Evolutionary conservation across 495 filamentous ascomycete species (phyloP).

Genomic region (Talaromyces ruber): DNA sequence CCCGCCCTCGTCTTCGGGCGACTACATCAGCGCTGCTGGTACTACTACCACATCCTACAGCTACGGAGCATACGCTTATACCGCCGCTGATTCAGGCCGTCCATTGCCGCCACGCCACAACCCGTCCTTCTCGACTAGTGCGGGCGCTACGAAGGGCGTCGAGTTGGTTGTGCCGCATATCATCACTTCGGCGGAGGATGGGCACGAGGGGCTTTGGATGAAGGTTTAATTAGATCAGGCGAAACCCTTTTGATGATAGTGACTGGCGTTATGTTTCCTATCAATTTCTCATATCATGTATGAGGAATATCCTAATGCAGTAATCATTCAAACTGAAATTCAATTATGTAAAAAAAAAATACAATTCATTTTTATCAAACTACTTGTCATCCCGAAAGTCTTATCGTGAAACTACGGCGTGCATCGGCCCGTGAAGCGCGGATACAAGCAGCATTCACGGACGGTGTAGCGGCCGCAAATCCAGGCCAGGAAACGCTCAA

Average conservation of each 20-base stretch:
- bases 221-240: not conserved
- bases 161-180: conserved; percentile 36
- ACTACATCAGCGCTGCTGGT: conserved; percentile 22
- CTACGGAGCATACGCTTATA: not conserved
- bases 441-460: conserved; percentile 81
- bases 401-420: conserved; percentile 53
- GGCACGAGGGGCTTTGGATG: not conserved
- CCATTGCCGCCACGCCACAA: conserved; percentile 36
- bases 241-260: not conserved
- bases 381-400: not conserved
- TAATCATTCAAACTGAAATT: not conserved
- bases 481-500: conserved; percentile 97
- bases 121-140: conserved; percentile 23
- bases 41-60: not conserved
- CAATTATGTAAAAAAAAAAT: not conserved
- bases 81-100: conserved; percentile 17
- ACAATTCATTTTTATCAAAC: not conserved
- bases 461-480: conserved; percentile 89
- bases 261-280: not conserved
- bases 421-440: conserved; percentile 89
- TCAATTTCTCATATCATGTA: not conserved
- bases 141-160: conserved; percentile 27
- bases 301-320: not conserved
- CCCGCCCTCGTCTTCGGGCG: conserved; percentile 9
- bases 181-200: not conserved